A percentile compares a stretch with the other conserved stretches of the same genome.
These are phyloP conservation scores for Arthrobotrys musiformis DNA, from an alignment of 2,329 filamentous ascomycete genomes.

Conservation along the genomic window DNA sequence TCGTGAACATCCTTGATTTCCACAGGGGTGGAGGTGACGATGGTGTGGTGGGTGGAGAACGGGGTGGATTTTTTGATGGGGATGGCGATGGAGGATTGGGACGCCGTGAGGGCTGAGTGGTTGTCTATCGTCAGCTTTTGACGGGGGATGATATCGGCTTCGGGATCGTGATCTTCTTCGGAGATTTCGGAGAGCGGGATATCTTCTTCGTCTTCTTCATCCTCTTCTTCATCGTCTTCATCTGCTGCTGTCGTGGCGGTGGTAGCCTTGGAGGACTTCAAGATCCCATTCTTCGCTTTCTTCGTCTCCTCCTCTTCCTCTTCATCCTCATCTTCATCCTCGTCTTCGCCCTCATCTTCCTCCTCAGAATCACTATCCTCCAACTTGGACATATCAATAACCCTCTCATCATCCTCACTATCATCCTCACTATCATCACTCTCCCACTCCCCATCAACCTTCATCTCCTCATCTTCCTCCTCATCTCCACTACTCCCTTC, in stretches of 20 bases:
- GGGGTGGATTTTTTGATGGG: slow-evolving; percentile 73
- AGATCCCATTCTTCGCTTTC: slow-evolving; percentile 62
- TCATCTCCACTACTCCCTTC: slow-evolving; percentile 60
- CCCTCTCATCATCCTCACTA: slow-evolving; percentile 54
- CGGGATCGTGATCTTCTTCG: slow-evolving; percentile 71
- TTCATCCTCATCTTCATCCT: slow-evolving; percentile 56
- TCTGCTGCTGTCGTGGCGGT: slow-evolving; percentile 67
- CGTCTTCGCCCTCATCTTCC: slow-evolving; percentile 57
- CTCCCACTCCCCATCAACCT: slow-evolving; percentile 62
- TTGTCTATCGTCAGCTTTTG: slow-evolving; percentile 98
- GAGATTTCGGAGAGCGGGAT: slow-evolving; percentile 89
- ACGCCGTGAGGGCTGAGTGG: slow-evolving; percentile 81
- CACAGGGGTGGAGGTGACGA: slow-evolving; percentile 75
- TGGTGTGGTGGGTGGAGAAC: slow-evolving; percentile 84
- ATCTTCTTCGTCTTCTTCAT: slow-evolving; percentile 82
- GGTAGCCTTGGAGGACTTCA: slow-evolving; percentile 27
- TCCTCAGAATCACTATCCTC: slow-evolving; percentile 55
- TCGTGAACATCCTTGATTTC: slow-evolving; percentile 86
- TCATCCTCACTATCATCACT: slow-evolving; percentile 62
- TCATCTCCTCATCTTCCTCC: slow-evolving; percentile 20
- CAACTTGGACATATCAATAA: slow-evolving; percentile 61
- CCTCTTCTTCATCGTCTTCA: slow-evolving; percentile 70
- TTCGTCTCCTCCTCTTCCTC: slow-evolving; percentile 60
- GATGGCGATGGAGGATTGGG: slow-evolving; percentile 81
- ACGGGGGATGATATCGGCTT: slow-evolving; percentile 86